phyloP scores from a whole-genome alignment of 2,329 filamentous ascomycete genomes.

The Xylariaceae sp. region DNA sequence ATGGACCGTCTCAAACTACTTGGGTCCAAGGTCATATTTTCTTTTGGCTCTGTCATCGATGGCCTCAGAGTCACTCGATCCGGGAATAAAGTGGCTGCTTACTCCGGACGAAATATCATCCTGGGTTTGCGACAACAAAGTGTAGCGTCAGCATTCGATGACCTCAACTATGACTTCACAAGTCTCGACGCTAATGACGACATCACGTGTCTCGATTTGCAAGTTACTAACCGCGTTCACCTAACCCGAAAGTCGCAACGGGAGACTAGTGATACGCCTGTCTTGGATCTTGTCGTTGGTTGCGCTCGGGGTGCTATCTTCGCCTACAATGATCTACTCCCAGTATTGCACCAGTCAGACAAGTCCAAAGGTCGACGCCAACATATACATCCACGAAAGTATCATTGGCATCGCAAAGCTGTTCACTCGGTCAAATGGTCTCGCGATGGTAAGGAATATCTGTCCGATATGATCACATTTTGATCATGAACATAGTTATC shows the following conservation, averaged over 20 bases:
- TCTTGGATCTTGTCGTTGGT: conserved; percentile 76
- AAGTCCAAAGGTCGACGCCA: conserved; percentile 42
- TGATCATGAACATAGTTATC: neutral
- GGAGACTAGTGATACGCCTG: conserved; percentile 28
- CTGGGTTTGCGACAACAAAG: conserved; percentile 51
- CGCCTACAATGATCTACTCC: conserved; percentile 74
- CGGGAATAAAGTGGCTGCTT: conserved; percentile 58
- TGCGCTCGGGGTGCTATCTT: conserved; percentile 74
- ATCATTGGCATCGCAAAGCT: conserved; percentile 88
- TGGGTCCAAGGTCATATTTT: conserved; percentile 36
- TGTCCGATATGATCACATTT: neutral
- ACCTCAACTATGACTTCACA: conserved; percentile 55
- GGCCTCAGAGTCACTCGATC: conserved; percentile 51
- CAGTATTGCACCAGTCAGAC: conserved; percentile 49
- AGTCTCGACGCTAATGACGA: conserved; percentile 60
- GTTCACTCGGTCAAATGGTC: conserved; percentile 91
- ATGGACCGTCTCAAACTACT: conserved; percentile 29
- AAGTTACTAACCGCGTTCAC: conserved; percentile 36
- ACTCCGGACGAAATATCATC: conserved; percentile 53
- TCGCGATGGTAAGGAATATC: conserved; percentile 65
- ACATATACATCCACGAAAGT: conserved; percentile 58
- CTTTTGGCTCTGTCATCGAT: conserved; percentile 38
- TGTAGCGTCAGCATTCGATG: conserved; percentile 33
- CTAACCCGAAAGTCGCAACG: conserved; percentile 32
- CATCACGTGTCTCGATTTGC: conserved; percentile 66